These are phyloP conservation scores for Dentipellis fragilis DNA, from an alignment of 768 basidiomycete species.

Conservation along the genomic window DNA sequence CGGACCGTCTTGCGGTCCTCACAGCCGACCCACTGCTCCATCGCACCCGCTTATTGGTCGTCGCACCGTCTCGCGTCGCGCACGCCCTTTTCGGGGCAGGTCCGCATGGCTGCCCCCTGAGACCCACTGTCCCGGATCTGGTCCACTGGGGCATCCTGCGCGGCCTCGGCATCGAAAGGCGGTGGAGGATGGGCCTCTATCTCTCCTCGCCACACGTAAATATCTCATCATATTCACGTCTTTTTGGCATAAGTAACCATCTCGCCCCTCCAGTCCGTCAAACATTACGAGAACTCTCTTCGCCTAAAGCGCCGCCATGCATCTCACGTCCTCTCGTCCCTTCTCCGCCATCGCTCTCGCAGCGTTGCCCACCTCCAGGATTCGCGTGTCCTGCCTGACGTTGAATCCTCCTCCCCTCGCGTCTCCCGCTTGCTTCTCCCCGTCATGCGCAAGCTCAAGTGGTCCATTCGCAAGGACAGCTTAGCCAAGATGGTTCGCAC, in stretches of 20 bases:
- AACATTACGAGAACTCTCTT: conserved; percentile 53
- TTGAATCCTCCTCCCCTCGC: conserved; percentile 45
- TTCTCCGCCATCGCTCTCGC: conserved; percentile 39
- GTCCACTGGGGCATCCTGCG: conserved; percentile 63
- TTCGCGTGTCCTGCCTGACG: conserved; percentile 49
- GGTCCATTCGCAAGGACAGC: conserved; percentile 56
- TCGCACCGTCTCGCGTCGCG: conserved; percentile 56
- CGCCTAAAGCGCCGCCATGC: conserved; percentile 45
- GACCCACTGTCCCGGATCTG: conserved; percentile 59
- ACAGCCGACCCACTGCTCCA: conserved; percentile 58
- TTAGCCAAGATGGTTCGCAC: conserved; percentile 32
- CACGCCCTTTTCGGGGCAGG: conserved; percentile 56
- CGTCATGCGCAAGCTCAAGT: conserved; percentile 57
- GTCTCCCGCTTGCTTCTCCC: conserved; percentile 57
- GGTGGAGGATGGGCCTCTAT: conserved; percentile 59
- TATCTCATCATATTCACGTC: conserved; percentile 6
- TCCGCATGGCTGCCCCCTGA: conserved; percentile 41
- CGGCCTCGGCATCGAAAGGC: conserved; percentile 54
- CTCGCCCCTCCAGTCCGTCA: conserved; percentile 38
- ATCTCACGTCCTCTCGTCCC: conserved; percentile 38
- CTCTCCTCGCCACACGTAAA: conserved; percentile 52
- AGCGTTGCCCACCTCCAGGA: conserved; percentile 27
- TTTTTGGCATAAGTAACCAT: conserved; percentile 4
- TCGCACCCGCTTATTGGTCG: conserved; percentile 45
- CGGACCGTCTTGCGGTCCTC: conserved; percentile 36